A percentile compares a stretch with the other conserved stretches of the same genome.
These are phyloP conservation scores for Lojkania enalia DNA, from an alignment of 2,329 filamentous ascomycete species.

Conservation along the genomic window DNA sequence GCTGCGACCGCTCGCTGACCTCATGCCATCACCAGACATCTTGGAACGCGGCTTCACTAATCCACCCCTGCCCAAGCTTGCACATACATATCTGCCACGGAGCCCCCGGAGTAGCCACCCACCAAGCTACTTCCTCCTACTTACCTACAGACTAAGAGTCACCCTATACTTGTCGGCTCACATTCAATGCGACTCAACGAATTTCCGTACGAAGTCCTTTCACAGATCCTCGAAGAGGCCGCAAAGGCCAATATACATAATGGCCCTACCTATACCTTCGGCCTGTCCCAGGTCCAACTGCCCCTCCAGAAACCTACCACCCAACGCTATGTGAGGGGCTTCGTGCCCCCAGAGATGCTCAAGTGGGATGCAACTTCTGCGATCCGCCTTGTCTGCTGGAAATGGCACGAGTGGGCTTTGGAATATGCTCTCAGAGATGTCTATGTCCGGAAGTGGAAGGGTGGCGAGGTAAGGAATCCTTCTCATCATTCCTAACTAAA, in stretches of 20 bases:
- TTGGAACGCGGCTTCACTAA: not conserved
- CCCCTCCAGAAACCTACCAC: slow-evolving; percentile 51
- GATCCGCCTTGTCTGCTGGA: slow-evolving; percentile 54
- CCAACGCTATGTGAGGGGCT: slow-evolving; percentile 56
- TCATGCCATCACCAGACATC: slow-evolving; percentile 1
- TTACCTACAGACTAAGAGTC: slow-evolving; percentile 16
- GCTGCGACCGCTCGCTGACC: slow-evolving; percentile 6
- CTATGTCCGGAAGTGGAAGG: slow-evolving; percentile 58
- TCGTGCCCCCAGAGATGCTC: slow-evolving; percentile 54
- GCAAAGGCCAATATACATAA: slow-evolving; percentile 53
- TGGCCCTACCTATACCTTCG: slow-evolving; percentile 56
- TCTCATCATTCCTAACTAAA: no score
- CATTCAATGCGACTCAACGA: slow-evolving; percentile 53
- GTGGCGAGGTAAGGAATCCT: slow-evolving; percentile 47
- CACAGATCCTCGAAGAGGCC: slow-evolving; percentile 55
- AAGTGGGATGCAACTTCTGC: slow-evolving; percentile 56
- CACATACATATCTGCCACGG: not conserved
- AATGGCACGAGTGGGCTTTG: slow-evolving; percentile 59
- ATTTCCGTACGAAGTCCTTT: slow-evolving; percentile 57
- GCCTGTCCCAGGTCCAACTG: slow-evolving; percentile 54
- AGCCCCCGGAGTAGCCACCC: slow-evolving; percentile 12
- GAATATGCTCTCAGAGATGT: slow-evolving; percentile 55
- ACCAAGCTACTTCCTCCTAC: slow-evolving; percentile 11
- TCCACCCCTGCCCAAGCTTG: not conserved
- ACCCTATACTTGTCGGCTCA: not conserved